Percentiles rank a stretch among this genome's conserved stretches.
phyloP scores from a whole-genome alignment of 768 basidiomycete species.

The Xanthoconium stramineum region DNA sequence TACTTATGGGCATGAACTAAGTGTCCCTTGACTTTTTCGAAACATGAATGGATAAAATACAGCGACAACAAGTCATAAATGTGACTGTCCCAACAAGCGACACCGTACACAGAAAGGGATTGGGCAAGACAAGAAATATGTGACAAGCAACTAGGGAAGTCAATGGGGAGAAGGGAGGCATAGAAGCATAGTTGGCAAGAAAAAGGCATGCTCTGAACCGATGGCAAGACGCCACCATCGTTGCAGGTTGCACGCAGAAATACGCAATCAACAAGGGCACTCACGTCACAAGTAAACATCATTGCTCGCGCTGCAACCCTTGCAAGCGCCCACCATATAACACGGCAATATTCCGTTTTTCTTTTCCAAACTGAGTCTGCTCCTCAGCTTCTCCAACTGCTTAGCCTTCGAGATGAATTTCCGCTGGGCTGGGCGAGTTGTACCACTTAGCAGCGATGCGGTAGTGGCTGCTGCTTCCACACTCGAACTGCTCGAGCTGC shows the following conservation, averaged over 20 bases:
- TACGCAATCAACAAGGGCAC: slow-evolving; percentile 7
- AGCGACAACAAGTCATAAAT: slow-evolving; percentile 29
- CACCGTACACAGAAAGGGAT: slow-evolving; percentile 2
- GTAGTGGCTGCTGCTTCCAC: slow-evolving; percentile 9
- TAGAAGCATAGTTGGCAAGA: slow-evolving; percentile 17
- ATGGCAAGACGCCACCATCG: slow-evolving; percentile 8
- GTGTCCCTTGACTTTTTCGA: slow-evolving; percentile 20
- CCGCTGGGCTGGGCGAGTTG: slow-evolving; percentile 22
- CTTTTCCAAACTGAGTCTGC: slow-evolving; percentile 46
- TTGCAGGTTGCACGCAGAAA: background rate
- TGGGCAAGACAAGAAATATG: slow-evolving; percentile 18
- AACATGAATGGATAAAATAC: slow-evolving; percentile 25
- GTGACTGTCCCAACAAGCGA: slow-evolving; percentile 11
- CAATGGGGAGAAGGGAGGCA: slow-evolving; percentile 16
- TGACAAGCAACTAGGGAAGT: slow-evolving; percentile 11
- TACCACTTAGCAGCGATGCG: slow-evolving; percentile 6
- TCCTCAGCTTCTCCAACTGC: slow-evolving; percentile 62
- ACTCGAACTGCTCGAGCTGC: slow-evolving; percentile 10
- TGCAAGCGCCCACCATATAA: slow-evolving; percentile 28
- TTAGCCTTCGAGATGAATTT: slow-evolving; percentile 59
- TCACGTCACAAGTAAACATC: slow-evolving; percentile 31
- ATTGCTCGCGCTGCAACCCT: slow-evolving; percentile 22
- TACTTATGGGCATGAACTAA: slow-evolving; percentile 27
- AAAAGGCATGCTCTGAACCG: slow-evolving; percentile 9
- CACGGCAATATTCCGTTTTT: slow-evolving; percentile 16